Percentiles rank a stretch among this genome's conserved stretches.
These are phyloP conservation scores for Ramicandelaber brevisporus DNA, from an alignment of 192 early-diverging fungal genomes.

Conservation along the genomic window DNA sequence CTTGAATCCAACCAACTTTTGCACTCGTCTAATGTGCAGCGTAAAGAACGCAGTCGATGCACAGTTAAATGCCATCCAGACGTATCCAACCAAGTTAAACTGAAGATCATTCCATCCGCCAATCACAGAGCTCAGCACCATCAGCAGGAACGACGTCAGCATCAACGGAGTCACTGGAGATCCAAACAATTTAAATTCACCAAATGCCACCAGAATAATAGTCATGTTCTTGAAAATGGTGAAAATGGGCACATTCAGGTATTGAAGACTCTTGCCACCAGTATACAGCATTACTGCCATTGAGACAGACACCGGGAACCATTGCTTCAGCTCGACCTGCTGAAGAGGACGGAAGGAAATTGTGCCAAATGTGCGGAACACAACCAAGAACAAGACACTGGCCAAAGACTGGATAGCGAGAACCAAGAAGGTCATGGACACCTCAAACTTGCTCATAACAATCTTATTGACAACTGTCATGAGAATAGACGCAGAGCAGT, in stretches of 20 bases:
- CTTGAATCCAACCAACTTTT: slow-evolving; percentile 74
- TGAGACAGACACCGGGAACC: slow-evolving; percentile 66
- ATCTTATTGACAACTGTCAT: slow-evolving; percentile 82
- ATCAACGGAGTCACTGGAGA: slow-evolving; percentile 59
- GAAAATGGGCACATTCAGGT: slow-evolving; percentile 76
- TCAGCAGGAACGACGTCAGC: slow-evolving; percentile 56
- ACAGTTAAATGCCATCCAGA: slow-evolving; percentile 89
- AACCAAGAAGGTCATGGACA: slow-evolving; percentile 65
- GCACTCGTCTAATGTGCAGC: slow-evolving; percentile 72
- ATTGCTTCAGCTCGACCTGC: slow-evolving; percentile 29
- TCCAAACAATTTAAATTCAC: slow-evolving; percentile 63
- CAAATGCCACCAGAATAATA: slow-evolving; percentile 89
- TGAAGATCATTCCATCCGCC: slow-evolving; percentile 57
- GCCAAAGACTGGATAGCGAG: slow-evolving; percentile 45
- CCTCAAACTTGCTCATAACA: slow-evolving; percentile 55
- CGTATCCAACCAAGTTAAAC: slow-evolving; percentile 31
- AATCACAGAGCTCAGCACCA: slow-evolving; percentile 68
- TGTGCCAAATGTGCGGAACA: slow-evolving; percentile 21
- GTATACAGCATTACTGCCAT: slow-evolving; percentile 93
- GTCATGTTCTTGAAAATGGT: slow-evolving; percentile 98
- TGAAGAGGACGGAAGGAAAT: slow-evolving; percentile 37
- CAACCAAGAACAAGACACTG: slow-evolving; percentile 26
- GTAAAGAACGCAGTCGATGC: slow-evolving; percentile 65
- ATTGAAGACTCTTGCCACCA: slow-evolving; percentile 81
- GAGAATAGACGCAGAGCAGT: slow-evolving; percentile 68